phyloP scores from a whole-genome alignment of 352 stramenopile species.

The Phytophthora hybrid region DNA sequence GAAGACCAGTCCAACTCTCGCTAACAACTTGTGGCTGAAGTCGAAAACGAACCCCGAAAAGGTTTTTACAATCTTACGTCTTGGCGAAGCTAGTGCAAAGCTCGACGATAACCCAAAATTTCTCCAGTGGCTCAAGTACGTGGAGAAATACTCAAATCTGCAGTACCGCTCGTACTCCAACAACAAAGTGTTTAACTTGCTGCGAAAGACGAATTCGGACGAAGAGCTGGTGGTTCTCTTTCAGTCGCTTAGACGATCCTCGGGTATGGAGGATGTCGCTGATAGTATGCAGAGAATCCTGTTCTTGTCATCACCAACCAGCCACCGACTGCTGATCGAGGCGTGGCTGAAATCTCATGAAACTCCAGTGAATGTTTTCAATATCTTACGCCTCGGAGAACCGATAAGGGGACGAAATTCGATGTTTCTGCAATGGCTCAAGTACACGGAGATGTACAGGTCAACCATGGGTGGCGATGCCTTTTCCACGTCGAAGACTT shows the following conservation, averaged over 20 bases:
- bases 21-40: not conserved
- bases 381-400: not conserved
- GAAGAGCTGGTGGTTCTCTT: not conserved
- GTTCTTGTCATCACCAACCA: not conserved
- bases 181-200: not conserved
- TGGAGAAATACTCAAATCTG: not conserved
- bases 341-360: not conserved
- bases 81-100: not conserved
- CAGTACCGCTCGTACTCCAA: not conserved
- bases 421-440: not conserved
- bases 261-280: conserved; percentile 1
- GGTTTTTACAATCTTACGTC: not conserved
- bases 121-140: not conserved
- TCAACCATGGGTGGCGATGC: not conserved
- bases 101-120: conserved; percentile 5
- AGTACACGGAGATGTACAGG: not conserved
- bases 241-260: not conserved
- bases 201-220: not conserved
- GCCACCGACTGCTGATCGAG: not conserved
- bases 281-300: not conserved
- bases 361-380: not conserved
- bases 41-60: not conserved
- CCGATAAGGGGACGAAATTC: not conserved
- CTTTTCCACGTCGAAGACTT: not conserved
- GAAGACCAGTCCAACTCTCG: not conserved